Evolutionary conservation across 2,329 filamentous ascomycete genomes (phyloP).

Genomic region (Diaporthe vexans): DNA sequence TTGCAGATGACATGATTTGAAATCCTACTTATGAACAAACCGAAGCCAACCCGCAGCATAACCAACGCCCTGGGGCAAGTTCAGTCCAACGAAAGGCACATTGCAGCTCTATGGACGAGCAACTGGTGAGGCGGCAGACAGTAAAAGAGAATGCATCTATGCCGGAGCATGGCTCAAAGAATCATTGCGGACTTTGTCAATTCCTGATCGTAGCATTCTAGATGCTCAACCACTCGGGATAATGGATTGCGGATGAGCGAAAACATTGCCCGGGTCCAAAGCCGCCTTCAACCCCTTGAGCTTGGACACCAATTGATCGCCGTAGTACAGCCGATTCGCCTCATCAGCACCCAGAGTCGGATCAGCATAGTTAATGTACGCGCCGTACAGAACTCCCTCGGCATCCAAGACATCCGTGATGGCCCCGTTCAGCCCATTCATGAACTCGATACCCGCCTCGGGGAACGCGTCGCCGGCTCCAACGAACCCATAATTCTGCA

Average conservation of each 20-base stretch:
- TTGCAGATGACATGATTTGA: too few species aligned
- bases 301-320: not conserved
- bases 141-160: too few species aligned
- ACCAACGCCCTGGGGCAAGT: too few species aligned
- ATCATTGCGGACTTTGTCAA: not conserved
- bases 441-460: constrained; percentile 44
- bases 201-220: not conserved
- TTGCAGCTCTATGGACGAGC: too few species aligned
- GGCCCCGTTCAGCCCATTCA: not conserved
- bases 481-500: constrained; percentile 13
- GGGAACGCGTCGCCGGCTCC: not conserved
- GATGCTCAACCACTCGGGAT: not conserved
- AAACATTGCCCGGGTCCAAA: constrained; percentile 7
- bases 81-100: too few species aligned
- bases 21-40: too few species aligned
- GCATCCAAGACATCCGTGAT: not conserved
- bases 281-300: not conserved
- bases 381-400: not conserved
- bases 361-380: constrained; percentile 18
- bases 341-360: not conserved
- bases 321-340: constrained; percentile 16
- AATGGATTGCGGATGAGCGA: constrained; percentile 14
- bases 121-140: too few species aligned
- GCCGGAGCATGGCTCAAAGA: not conserved
- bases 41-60: too few species aligned